phyloP scores from a whole-genome alignment of 805 yeast genomes.

The Maudiozyma serrabonitensis region DNA sequence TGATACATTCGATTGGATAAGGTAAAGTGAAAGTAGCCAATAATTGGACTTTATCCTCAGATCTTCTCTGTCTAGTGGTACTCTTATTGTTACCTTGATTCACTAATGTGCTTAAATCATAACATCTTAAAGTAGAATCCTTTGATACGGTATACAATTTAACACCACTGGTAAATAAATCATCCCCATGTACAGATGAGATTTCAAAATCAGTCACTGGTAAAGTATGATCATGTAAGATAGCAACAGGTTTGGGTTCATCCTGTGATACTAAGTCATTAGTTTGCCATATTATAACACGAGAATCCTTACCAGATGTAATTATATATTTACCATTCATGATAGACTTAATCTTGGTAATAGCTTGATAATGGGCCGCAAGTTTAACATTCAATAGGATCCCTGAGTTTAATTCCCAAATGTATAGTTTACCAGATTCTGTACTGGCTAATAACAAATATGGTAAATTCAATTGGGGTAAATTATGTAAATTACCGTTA shows the following conservation, averaged over 20 bases:
- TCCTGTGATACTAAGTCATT: constrained; percentile 40
- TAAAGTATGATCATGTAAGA: constrained; percentile 49
- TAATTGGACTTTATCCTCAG: constrained; percentile 23
- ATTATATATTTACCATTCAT: constrained; percentile 56
- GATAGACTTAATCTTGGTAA: constrained; percentile 50
- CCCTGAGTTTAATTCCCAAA: constrained; percentile 84
- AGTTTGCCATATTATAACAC: constrained; percentile 66
- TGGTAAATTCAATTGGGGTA: constrained; percentile 41
- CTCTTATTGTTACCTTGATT: constrained; percentile 1
- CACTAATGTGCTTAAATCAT: constrained; percentile 34
- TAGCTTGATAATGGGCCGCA: constrained; percentile 69
- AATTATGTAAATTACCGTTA: constrained; percentile 6
- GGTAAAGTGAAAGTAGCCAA: constrained; percentile 67
- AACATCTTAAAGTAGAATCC: constrained; percentile 69
- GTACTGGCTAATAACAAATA: constrained; percentile 61
- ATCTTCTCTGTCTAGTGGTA: constrained; percentile 2
- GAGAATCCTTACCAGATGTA: constrained; percentile 74
- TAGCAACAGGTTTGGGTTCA: constrained; percentile 46
- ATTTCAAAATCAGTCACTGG: constrained; percentile 35
- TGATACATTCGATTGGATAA: constrained; percentile 44
- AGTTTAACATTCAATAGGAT: constrained; percentile 60
- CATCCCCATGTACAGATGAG: constrained; percentile 37
- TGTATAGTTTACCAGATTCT: constrained; percentile 55
- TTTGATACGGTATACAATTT: constrained; percentile 58
- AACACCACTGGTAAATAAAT: constrained; percentile 36